A percentile compares a stretch with the other conserved stretches of the same genome.
phyloP scores from a whole-genome alignment of 108 stramenopile genomes.

The Fragilariopsis cylindrus region DNA sequence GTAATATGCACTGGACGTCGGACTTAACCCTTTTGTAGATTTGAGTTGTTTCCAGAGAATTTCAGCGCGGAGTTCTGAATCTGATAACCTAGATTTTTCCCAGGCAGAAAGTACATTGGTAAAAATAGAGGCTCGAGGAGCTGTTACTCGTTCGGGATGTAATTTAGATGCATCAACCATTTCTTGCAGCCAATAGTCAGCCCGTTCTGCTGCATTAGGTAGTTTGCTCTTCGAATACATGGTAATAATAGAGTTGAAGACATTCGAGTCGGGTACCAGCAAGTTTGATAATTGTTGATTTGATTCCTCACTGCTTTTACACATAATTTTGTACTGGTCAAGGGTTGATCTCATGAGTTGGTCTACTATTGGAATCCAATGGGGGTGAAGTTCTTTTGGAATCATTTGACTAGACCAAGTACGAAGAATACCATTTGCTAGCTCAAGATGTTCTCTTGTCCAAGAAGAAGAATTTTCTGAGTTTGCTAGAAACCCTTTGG shows the following conservation, averaged over 20 bases:
- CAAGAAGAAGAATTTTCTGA: conserved; percentile 8
- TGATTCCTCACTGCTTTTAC: not conserved
- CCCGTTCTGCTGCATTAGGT: conserved; percentile 24
- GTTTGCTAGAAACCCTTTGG: not conserved
- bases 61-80: conserved; percentile 20
- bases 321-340: not conserved
- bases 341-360: conserved; percentile 1
- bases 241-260: conserved; percentile 3
- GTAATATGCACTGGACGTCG: conserved; percentile 20
- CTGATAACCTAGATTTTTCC: conserved; percentile 17
- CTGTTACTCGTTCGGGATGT: not conserved
- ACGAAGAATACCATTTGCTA: conserved; percentile 5
- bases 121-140: conserved; percentile 31
- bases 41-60: conserved; percentile 12
- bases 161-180: conserved; percentile 13
- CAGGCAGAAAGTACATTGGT: conserved; percentile 29
- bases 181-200: conserved; percentile 36
- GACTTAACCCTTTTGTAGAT: conserved; percentile 1
- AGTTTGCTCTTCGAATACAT: conserved; percentile 11
- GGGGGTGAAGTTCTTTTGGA: conserved; percentile 5
- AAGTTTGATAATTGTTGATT: not conserved
- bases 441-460: conserved; percentile 2
- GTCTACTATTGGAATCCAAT: not conserved
- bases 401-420: conserved; percentile 2
- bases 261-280: conserved; percentile 1